These are phyloP conservation scores for Candida labiduridarum DNA, from an alignment of 1,139 yeast species.

Conservation along the genomic window DNA sequence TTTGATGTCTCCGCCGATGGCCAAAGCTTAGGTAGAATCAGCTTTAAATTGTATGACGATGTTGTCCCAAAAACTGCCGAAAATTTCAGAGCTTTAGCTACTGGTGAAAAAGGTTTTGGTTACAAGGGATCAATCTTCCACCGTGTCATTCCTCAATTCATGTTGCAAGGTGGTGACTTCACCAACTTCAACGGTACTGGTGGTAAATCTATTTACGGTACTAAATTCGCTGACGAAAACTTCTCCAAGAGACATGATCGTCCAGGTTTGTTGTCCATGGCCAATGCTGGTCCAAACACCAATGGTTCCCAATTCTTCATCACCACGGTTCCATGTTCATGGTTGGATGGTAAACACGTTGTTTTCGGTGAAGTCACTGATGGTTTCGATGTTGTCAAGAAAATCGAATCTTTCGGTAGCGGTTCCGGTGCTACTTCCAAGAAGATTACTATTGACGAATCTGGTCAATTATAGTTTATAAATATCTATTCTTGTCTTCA, in stretches of 20 bases:
- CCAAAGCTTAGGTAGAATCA: constrained; percentile 34
- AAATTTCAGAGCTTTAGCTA: constrained; percentile 91
- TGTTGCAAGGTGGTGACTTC: constrained; percentile 49
- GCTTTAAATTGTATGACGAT: constrained; percentile 73
- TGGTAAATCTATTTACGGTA: constrained; percentile 40
- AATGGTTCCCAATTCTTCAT: constrained; percentile 47
- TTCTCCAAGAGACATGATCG: constrained; percentile 35
- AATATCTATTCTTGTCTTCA: no score
- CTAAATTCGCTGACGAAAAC: constrained; percentile 41
- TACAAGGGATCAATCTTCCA: constrained; percentile 35
- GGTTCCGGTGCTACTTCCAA: constrained; percentile 76
- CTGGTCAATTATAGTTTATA: constrained; percentile 71
- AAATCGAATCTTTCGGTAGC: constrained; percentile 43
- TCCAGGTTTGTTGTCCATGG: constrained; percentile 45
- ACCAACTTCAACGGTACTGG: constrained; percentile 45
- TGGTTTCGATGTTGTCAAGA: constrained; percentile 41
- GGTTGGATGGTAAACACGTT: constrained; percentile 47
- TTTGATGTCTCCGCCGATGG: constrained; percentile 79
- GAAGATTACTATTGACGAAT: constrained; percentile 74
- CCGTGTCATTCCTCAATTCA: constrained; percentile 44
- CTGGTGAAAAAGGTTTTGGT: constrained; percentile 96
- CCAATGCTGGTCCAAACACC: constrained; percentile 47
- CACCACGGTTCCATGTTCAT: constrained; percentile 46
- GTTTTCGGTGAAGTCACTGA: constrained; percentile 47
- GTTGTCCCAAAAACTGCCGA: constrained; percentile 95